These are phyloP conservation scores for Citrullus colocynthis DNA, from an alignment of 306 rosid species.

Conservation along the genomic window DNA sequence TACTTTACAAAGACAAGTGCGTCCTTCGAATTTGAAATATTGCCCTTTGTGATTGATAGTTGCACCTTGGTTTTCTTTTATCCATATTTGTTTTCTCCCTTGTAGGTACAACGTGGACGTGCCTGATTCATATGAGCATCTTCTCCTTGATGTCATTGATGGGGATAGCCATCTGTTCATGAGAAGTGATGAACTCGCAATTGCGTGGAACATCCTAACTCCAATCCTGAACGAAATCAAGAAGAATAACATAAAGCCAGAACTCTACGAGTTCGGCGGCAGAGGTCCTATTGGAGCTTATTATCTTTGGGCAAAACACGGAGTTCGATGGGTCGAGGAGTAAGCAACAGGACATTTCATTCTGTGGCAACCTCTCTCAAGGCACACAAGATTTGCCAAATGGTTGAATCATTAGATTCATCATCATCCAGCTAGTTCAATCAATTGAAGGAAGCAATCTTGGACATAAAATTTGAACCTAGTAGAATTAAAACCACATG, in stretches of 20 bases:
- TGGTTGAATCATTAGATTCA: not conserved
- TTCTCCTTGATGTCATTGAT: slow-evolving; percentile 70
- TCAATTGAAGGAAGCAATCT: not conserved
- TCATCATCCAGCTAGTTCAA: not conserved
- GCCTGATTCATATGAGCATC: slow-evolving; percentile 86
- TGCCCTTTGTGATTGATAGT: slow-evolving; percentile 1
- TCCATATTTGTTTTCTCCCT: not conserved
- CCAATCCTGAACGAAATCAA: slow-evolving; percentile 66
- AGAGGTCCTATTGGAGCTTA: slow-evolving; percentile 83
- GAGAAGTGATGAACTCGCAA: slow-evolving; percentile 73
- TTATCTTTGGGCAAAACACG: slow-evolving; percentile 83
- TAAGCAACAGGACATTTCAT: slow-evolving; percentile 11
- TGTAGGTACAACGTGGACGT: slow-evolving; percentile 66
- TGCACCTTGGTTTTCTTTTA: not conserved
- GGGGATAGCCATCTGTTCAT: slow-evolving; percentile 78
- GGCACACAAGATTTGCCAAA: not conserved
- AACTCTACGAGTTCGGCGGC: slow-evolving; percentile 73
- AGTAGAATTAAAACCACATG: not conserved
- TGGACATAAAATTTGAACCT: not conserved
- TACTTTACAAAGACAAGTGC: slow-evolving; percentile 84
- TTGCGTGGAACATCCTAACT: slow-evolving; percentile 73
- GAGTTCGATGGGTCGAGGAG: slow-evolving; percentile 65
- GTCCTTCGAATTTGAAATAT: slow-evolving; percentile 3
- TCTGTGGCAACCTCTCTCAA: not conserved
- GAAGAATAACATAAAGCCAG: slow-evolving; percentile 44